Evolutionary conservation across 83 land plant species (phyloP).

Genomic region (Picea abies): DNA sequence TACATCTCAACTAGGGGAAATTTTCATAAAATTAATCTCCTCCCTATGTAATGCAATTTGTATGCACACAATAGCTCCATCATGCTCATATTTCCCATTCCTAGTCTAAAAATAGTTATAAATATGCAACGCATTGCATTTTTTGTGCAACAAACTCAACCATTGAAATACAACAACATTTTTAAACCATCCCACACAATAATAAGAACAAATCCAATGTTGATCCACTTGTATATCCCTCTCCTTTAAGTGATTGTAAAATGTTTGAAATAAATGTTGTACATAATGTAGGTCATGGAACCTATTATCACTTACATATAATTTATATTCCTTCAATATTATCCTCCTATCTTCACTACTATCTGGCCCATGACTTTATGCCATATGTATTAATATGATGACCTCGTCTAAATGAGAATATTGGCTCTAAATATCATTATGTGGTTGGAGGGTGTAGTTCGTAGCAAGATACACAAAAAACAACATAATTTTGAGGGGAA

Average conservation of each 20-base stretch:
- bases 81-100: not conserved
- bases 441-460: not conserved
- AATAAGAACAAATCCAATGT: not conserved
- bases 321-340: not conserved
- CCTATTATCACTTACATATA: not conserved
- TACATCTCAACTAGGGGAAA: no score
- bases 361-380: not conserved
- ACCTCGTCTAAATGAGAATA: not conserved
- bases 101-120: not conserved
- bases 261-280: not conserved
- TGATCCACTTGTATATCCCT: not conserved
- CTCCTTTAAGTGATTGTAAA: not conserved
- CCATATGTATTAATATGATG: not conserved
- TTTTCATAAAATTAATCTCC: not conserved
- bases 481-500: not conserved
- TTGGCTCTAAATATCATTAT: not conserved
- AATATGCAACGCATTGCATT: not conserved
- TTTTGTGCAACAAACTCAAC: not conserved
- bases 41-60: not conserved
- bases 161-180: not conserved
- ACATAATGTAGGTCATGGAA: not conserved
- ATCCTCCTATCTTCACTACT: not conserved
- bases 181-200: not conserved
- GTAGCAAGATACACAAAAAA: not conserved
- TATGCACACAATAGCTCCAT: no score